Evolutionary conservation across 805 yeast species (phyloP), one percentile per base, ranked within the genome.

Genomic region (Scheffersomyces amazonensis): DNA sequence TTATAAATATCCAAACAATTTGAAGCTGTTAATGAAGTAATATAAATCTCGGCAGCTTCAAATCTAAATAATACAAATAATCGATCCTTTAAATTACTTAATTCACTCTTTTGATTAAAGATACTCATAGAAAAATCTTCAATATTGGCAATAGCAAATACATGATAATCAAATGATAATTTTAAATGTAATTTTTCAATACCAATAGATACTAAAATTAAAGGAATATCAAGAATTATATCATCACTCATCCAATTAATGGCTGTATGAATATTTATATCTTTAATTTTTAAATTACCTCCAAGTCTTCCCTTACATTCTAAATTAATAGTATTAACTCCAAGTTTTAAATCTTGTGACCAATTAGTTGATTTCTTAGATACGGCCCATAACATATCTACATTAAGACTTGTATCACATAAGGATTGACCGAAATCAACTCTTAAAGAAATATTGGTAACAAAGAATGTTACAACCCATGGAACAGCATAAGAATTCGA

Each of bases 21-120:
- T 0, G 96, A 82, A 0, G 93, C 93, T 0, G 95, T 83, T 52
- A 93, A 70, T 0, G 96, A 88, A 0, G 98, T 90, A 42, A 84
- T 66, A 50, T 76, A 87, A 2, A 87, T 52, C 40, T 77, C 78
- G 12, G 82, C 68, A 0, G 77, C 64, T 2, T 69, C 78, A 44
- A 82, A 69, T 9, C 65, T 62, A 2, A 75, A 55, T 2, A 64
- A 58, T 0, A 79, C 83, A 41, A 68, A 73, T 5, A 90, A 60
- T 35, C 78, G 76, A 54, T 89, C 96, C 18, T 79, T 76, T 33
- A 67, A 59, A 16, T 69, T 54, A 19, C 67, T 68, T 15, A 59
- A 47, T 34, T 65, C 69, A 33, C 75, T 82, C 47, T 79, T 76
- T 50, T 83, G 87, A 55, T 91, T 93, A 56, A 74, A 81, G 15